Base-by-base conservation (phyloP, 106 monocot genomes). In the Phalaenopsis equestris region DNA sequence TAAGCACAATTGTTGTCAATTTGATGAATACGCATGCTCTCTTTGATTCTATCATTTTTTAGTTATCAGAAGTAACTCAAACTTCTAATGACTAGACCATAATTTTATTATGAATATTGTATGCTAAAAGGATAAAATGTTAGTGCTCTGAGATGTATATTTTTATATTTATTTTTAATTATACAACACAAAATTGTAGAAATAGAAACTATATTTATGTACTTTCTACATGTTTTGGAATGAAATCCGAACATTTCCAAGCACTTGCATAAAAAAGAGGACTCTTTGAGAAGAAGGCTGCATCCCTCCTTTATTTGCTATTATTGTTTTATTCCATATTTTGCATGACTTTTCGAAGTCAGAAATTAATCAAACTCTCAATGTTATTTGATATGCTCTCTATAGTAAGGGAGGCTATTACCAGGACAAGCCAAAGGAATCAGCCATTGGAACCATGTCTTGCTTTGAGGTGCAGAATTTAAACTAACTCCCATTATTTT, bases 401-500 rank as follows among this genome's bases (percentile, higher is more conserved):
- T 80, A 81, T 61, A 81, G 78, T 73, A 81, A 61, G 78, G 85
- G 73, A 48, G 55, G 73, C 78, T 81, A 72, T 38, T 73, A 56
- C 49, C 49, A 58, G 81, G 81, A 81, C 42, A 78, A 81, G 41
- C 77, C 73, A 36, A 58, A 56, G 45, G 85, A 81, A 58, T 56
- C 78, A 18, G 37, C 12, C 38, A 38, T 12, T 19, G 80, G 24
- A 37, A 85, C 73, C 78, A n/a, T 78, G 52, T n/a, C 68, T 11
- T 70, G 55, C 72, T 85, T 81, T 58, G 68, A 81, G 85, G 85
- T 85, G 55, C 21, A 48, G 80, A 30, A 39, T 67, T 55, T 52
- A 76, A 24, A 45, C 19, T 55, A 67, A 19, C 56, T 23, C 67
- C 48, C 42, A 73, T 41, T 1, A 16, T 21, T 56, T 58, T 15